phyloP scores from a whole-genome alignment of 1,139 yeast genomes.

The Hansenula sp. region DNA sequence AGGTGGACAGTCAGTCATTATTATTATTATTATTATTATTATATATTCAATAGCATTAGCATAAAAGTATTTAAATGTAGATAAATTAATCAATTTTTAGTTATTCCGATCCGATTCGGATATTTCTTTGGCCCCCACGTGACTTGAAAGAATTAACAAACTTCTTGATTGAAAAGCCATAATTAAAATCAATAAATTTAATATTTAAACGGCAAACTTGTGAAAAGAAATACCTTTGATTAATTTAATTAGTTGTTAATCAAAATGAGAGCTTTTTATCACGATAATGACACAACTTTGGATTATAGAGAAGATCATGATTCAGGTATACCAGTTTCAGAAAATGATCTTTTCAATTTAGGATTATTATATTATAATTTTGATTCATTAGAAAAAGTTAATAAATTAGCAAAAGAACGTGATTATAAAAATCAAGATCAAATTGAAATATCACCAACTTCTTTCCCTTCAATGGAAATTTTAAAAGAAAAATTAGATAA shows the following conservation, averaged over 20 bases:
- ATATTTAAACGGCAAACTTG: too few relatives aligned
- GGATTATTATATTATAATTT: slow-evolving; percentile 71
- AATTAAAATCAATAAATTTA: too few relatives aligned
- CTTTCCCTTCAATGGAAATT: slow-evolving; percentile 55
- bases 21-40: background rate
- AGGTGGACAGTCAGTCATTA: background rate
- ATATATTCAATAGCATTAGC: too few relatives aligned
- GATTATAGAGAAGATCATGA: slow-evolving; percentile 76
- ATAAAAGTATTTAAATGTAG: too few relatives aligned
- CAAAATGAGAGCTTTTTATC: slow-evolving; percentile 53
- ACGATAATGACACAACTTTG: slow-evolving; percentile 58
- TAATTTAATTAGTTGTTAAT: too few relatives aligned
- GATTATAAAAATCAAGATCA: slow-evolving; percentile 77
- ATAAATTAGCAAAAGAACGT: slow-evolving; percentile 63
- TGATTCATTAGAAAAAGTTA: slow-evolving; percentile 51
- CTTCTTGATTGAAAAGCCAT: background rate
- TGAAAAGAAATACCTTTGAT: too few relatives aligned
- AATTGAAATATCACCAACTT: slow-evolving; percentile 54
- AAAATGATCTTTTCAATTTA: slow-evolving; percentile 44
- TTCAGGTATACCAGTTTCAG: slow-evolving; percentile 55
- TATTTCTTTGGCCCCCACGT: background rate
- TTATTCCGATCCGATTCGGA: too few relatives aligned
- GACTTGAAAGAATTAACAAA: too few relatives aligned
- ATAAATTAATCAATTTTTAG: too few relatives aligned
- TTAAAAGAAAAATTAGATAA: slow-evolving; percentile 60